These are phyloP conservation scores for Mucor circinelloides DNA, from an alignment of 371 early-diverging fungal species.

Conservation along the genomic window DNA sequence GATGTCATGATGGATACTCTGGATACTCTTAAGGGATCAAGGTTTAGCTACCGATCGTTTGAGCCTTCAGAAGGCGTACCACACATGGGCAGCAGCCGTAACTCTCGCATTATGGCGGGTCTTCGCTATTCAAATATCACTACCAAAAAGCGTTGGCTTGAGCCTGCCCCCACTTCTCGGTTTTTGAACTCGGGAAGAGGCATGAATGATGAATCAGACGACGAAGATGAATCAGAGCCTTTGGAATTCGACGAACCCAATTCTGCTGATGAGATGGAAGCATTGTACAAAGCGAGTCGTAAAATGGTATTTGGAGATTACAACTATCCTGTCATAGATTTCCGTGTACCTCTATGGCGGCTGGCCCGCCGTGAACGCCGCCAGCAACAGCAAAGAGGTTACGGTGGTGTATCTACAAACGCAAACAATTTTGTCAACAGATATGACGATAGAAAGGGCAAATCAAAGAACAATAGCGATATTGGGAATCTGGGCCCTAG, in stretches of 20 bases:
- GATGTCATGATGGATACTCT: constrained; percentile 84
- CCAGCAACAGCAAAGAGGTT: constrained; percentile 4
- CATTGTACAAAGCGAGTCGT: constrained; percentile 40
- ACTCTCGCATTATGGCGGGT: constrained; percentile 75
- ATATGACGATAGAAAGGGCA: not conserved
- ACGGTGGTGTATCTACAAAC: constrained; percentile 5
- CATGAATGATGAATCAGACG: constrained; percentile 37
- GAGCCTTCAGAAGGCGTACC: constrained; percentile 76
- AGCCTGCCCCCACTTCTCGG: constrained; percentile 48
- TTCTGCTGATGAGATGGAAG: constrained; percentile 45
- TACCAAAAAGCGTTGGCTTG: constrained; percentile 77
- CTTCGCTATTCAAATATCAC: constrained; percentile 78
- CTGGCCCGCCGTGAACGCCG: constrained; percentile 26
- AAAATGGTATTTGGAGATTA: constrained; percentile 57
- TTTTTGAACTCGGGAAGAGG: constrained; percentile 35
- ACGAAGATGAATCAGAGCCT: constrained; percentile 25
- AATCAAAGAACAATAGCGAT: not conserved
- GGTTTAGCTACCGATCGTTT: constrained; percentile 81
- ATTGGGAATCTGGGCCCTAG: constrained; percentile 20
- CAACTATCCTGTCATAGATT: constrained; percentile 58
- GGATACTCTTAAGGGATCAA: constrained; percentile 76
- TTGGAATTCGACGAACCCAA: constrained; percentile 47
- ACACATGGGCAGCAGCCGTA: constrained; percentile 59
- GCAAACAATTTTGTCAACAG: not conserved
- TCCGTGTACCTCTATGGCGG: constrained; percentile 48